Evolutionary conservation across 768 basidiomycete species (phyloP).

Genomic region (Boletus rubescentipes): DNA sequence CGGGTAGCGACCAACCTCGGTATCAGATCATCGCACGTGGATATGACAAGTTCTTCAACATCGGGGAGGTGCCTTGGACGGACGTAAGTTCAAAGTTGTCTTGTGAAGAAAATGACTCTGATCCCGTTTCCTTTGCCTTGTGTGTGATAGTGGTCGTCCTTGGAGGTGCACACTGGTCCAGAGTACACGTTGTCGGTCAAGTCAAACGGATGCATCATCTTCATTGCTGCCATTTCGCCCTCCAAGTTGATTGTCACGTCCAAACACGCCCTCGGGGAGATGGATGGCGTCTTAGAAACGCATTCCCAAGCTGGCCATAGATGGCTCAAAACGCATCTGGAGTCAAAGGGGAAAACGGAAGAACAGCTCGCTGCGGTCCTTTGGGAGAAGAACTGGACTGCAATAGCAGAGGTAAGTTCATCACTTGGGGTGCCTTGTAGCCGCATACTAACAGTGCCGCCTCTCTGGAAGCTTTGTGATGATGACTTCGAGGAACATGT

Average conservation of each 20-base stretch:
- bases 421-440: neutral
- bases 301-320: slow-evolving; percentile 83
- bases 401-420: slow-evolving; percentile 77
- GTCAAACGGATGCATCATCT: slow-evolving; percentile 96
- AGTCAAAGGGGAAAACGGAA: slow-evolving; percentile 60
- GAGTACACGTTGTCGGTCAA: slow-evolving; percentile 90
- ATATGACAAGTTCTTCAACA: slow-evolving; percentile 99
- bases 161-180: slow-evolving; percentile 65
- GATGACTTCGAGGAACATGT: slow-evolving; percentile 98
- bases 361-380: slow-evolving; percentile 70
- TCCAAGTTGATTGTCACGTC: slow-evolving; percentile 81
- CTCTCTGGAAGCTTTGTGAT: slow-evolving; percentile 78
- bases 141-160: slow-evolving; percentile 64
- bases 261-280: slow-evolving; percentile 83
- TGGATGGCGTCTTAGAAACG: slow-evolving; percentile 42
- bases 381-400: slow-evolving; percentile 85
- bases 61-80: slow-evolving; percentile 95
- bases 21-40: slow-evolving; percentile 81
- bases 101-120: neutral
- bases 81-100: slow-evolving; percentile 52
- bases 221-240: slow-evolving; percentile 82
- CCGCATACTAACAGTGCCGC: neutral
- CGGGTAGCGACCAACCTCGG: slow-evolving; percentile 33
- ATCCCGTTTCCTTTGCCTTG: neutral
- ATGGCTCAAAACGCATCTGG: slow-evolving; percentile 71